Evolutionary conservation across 176 grass and related monocot genomes (phyloP).

Genomic region (Musa itinerans): DNA sequence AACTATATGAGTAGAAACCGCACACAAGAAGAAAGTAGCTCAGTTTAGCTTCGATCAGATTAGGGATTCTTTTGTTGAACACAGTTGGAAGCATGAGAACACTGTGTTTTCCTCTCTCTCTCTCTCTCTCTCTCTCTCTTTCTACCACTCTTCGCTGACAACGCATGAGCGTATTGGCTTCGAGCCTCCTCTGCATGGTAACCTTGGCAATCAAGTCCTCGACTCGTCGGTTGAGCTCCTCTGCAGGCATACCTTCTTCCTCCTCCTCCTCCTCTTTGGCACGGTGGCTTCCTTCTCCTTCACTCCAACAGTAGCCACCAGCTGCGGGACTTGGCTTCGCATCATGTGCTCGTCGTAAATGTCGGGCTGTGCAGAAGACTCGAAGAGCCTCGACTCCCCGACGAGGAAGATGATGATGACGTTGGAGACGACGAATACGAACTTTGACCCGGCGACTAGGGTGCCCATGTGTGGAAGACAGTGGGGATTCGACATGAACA

Average conservation of each 20-base stretch:
- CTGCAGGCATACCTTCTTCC: neutral
- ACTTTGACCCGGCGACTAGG: slow-evolving; percentile 40
- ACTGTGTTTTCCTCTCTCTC: neutral
- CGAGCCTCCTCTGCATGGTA: slow-evolving; percentile 62
- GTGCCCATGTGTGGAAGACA: slow-evolving; percentile 40
- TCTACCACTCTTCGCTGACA: neutral
- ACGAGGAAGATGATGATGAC: slow-evolving; percentile 77
- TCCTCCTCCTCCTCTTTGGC: neutral
- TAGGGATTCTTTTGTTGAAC: no score
- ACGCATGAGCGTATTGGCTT: slow-evolving; percentile 49
- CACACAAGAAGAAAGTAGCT: no score
- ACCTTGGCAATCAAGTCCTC: slow-evolving; percentile 93
- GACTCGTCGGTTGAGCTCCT: slow-evolving; percentile 59
- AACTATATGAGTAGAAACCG: no score
- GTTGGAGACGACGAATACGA: slow-evolving; percentile 66
- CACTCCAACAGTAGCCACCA: neutral
- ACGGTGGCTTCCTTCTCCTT: neutral
- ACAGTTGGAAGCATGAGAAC: no score
- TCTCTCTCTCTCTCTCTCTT: neutral
- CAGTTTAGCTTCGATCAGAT: no score
- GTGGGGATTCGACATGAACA: slow-evolving; percentile 51
- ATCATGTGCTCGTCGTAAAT: slow-evolving; percentile 45
- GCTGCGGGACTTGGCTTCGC: slow-evolving; percentile 13
- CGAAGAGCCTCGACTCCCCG: slow-evolving; percentile 46
- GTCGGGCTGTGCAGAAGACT: slow-evolving; percentile 24